A percentile compares a stretch with the other conserved stretches of the same genome.
Evolutionary conservation across 768 basidiomycete species (phyloP).

Genomic region (Naematelia aurantialba): DNA sequence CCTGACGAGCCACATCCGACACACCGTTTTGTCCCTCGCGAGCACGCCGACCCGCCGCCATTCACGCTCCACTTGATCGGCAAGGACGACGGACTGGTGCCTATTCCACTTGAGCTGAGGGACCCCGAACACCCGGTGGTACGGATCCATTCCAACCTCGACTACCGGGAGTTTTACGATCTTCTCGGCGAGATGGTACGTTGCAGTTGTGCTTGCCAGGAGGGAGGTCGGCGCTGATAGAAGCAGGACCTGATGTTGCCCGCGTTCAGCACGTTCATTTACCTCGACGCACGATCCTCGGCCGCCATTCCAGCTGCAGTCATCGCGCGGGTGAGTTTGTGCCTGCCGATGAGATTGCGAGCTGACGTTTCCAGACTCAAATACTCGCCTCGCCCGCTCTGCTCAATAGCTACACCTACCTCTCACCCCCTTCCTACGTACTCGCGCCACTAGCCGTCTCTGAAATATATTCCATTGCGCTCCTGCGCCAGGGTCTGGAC

Average conservation of each 20-base stretch:
- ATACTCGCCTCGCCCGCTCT: neutral
- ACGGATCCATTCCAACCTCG: neutral
- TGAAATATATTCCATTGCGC: neutral
- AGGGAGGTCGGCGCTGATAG: neutral
- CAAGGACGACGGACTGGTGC: neutral
- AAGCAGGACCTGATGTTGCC: neutral
- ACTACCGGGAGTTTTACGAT: neutral
- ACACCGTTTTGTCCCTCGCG: neutral
- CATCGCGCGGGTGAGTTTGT: neutral
- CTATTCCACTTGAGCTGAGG: neutral
- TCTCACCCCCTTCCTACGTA: neutral
- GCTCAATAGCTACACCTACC: neutral
- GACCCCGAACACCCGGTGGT: neutral
- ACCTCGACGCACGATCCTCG: neutral
- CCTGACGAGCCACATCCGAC: neutral
- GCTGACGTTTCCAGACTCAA: neutral
- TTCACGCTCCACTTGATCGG: neutral
- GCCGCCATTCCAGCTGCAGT: neutral
- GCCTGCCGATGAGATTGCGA: neutral
- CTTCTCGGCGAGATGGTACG: neutral
- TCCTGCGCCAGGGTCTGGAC: neutral
- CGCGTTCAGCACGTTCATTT: neutral
- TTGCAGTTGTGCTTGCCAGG: neutral
- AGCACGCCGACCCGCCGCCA: neutral
- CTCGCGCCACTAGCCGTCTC: neutral